Percentiles rank a stretch among this genome's conserved stretches.
Evolutionary conservation across 2,329 filamentous ascomycete genomes (phyloP).

Genomic region (Fusarium phyllophilum): DNA sequence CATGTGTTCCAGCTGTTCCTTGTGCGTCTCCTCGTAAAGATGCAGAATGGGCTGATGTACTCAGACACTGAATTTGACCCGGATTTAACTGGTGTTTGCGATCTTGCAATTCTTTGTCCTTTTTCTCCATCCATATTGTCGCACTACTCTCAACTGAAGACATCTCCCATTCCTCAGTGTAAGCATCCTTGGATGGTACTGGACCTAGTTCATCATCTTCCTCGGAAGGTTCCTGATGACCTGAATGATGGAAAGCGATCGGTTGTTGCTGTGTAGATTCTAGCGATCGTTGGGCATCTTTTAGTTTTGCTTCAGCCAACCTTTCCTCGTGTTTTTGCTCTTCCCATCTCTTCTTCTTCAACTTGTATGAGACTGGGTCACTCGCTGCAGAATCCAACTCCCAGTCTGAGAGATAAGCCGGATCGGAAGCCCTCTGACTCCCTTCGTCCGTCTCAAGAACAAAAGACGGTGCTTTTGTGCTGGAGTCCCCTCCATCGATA

Average conservation of each 20-base stretch:
- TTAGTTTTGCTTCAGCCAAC: not conserved
- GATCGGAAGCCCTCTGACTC: not conserved
- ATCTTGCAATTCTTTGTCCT: not conserved
- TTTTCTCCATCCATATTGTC: not conserved
- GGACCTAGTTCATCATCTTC: not conserved
- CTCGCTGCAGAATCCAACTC: not conserved
- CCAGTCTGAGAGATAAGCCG: not conserved
- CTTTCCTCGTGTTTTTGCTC: not conserved
- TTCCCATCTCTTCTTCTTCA: not conserved
- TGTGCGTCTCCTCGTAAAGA: too few species aligned
- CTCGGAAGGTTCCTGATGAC: too few species aligned
- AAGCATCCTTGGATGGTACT: too few species aligned
- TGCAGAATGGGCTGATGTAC: too few species aligned
- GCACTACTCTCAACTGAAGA: not conserved
- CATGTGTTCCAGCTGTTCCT: too few species aligned
- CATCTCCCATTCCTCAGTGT: not conserved
- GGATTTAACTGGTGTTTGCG: too few species aligned
- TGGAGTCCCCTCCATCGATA: not conserved
- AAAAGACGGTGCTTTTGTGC: not conserved
- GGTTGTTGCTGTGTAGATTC: not conserved
- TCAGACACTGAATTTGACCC: too few species aligned
- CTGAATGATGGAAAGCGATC: not conserved
- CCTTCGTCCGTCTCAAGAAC: not conserved
- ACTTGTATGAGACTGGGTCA: too few species aligned
- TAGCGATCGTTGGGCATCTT: not conserved